Evolutionary conservation across 1,139 yeast species (phyloP).

Genomic region (Chernovozyma aurita): DNA sequence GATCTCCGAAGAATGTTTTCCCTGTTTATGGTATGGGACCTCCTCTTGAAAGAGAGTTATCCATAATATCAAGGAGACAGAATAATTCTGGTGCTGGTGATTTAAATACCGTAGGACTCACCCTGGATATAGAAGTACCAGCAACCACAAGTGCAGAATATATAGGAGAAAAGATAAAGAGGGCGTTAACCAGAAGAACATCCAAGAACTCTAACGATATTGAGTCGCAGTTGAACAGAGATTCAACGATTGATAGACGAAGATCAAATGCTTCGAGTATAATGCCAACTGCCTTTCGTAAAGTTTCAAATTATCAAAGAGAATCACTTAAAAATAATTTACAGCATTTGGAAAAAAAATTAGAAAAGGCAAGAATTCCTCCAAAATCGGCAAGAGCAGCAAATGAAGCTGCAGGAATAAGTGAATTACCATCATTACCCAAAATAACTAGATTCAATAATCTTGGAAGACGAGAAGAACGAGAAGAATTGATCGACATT

Average conservation of each 20-base stretch:
- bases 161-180: slow-evolving; percentile 25
- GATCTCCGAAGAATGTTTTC: slow-evolving; percentile 73
- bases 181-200: slow-evolving; percentile 16
- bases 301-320: background rate
- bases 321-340: background rate
- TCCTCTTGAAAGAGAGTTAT: slow-evolving; percentile 50
- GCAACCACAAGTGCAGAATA: slow-evolving; percentile 19
- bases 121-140: background rate
- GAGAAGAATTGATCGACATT: background rate
- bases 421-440: slow-evolving; percentile 4
- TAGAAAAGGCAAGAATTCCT: slow-evolving; percentile 16
- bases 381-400: slow-evolving; percentile 13
- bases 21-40: slow-evolving; percentile 77
- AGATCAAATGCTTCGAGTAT: background rate
- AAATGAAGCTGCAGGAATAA: slow-evolving; percentile 16
- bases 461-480: background rate
- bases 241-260: background rate
- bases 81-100: background rate
- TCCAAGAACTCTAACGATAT: slow-evolving; percentile 1
- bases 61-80: slow-evolving; percentile 12
- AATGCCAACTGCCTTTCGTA: background rate
- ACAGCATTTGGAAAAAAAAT: slow-evolving; percentile 12
- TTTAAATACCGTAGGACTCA: background rate
- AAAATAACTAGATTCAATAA: background rate
- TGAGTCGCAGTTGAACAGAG: background rate